Evolutionary conservation across 352 stramenopile genomes (phyloP), one percentile per base, ranked within the genome.

Genomic region (Phytophthora agathidicida): DNA sequence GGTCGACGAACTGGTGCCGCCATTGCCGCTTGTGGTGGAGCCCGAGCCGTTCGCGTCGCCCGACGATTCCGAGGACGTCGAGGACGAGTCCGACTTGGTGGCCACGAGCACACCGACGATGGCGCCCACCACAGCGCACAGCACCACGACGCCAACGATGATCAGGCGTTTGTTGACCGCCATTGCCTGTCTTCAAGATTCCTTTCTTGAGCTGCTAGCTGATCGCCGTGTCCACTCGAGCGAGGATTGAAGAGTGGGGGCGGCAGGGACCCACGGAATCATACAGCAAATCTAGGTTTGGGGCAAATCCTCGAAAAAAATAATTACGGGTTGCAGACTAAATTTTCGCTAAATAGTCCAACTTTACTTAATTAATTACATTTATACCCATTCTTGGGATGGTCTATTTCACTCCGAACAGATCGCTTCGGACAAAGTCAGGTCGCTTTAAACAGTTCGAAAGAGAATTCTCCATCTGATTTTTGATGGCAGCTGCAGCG

Each of bases 71-170:
- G 69, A 71, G 14, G 65, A 67, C 28, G 57, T 73, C 6, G 55
- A 68, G 5, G 67, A 73, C 20, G 68, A 73, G 23, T 31, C 45
- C 19, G 71, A 73, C 19, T 64, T 68, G 22, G 67, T 77, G 44
- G 68, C 72, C 13, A 84, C 65, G 14, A 84, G 33, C 5, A 84
- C 58, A 52, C 71, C 74, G 14, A 84, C 69, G 37, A 77, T 68
- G 17, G 74, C 71, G 9, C 74, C 74, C 10, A 71, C 70, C 23
- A 84, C 54, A 27, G 74, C 74, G 46, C 62, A 81, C 19, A 79
- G 45, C 52, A 77, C 72, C 22, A 84, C 71, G 5, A 81, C 50
- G 24, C 58, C 65, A n/a, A 81, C 36, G 46, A 81, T 75, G 24
- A 79, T 56, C 13, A 84, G 51, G 14, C 72, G 62, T 49, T 80